phyloP scores from a whole-genome alignment of 768 basidiomycete genomes.

The Boletus subcaerulescens region DNA sequence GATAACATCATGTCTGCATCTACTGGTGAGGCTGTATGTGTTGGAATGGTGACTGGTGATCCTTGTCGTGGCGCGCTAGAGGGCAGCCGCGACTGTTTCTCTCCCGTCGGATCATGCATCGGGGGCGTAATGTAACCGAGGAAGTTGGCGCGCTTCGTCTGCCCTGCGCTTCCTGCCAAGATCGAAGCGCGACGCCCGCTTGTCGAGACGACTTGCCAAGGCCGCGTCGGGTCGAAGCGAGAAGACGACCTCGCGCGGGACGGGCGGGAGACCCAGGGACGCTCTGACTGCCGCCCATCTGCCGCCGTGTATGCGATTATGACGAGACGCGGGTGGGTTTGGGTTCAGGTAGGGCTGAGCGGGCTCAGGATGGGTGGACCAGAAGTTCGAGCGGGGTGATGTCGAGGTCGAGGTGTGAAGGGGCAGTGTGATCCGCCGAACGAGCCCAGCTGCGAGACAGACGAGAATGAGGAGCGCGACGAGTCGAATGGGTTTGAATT shows the following conservation, averaged over 20 bases:
- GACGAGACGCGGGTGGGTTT: not conserved
- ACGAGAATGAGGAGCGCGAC: slow-evolving; percentile 22
- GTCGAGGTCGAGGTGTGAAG: not conserved
- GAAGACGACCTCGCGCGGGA: slow-evolving; percentile 11
- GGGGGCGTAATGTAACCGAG: slow-evolving; percentile 24
- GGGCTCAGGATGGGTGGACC: not conserved
- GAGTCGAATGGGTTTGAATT: slow-evolving; percentile 13
- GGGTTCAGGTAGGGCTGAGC: not conserved
- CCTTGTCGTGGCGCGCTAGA: not conserved
- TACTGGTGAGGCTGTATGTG: not conserved
- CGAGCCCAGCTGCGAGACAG: slow-evolving; percentile 21
- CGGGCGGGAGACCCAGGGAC: slow-evolving; percentile 30
- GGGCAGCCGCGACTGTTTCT: not conserved
- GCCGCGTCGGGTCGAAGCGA: not conserved
- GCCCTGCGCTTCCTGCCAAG: slow-evolving; percentile 15
- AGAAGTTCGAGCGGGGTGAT: not conserved
- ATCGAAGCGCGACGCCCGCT: slow-evolving; percentile 23
- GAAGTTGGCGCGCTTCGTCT: slow-evolving; percentile 9
- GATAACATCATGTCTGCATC: not conserved
- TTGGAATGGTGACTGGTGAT: not conserved
- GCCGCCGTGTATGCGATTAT: slow-evolving; percentile 28
- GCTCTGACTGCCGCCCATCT: slow-evolving; percentile 33
- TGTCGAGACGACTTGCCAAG: not conserved
- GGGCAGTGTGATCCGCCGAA: slow-evolving; percentile 9
- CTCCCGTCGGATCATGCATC: not conserved